Evolutionary conservation across 495 filamentous ascomycete genomes (phyloP).

Genomic region (Sphaerosporella brunnea): DNA sequence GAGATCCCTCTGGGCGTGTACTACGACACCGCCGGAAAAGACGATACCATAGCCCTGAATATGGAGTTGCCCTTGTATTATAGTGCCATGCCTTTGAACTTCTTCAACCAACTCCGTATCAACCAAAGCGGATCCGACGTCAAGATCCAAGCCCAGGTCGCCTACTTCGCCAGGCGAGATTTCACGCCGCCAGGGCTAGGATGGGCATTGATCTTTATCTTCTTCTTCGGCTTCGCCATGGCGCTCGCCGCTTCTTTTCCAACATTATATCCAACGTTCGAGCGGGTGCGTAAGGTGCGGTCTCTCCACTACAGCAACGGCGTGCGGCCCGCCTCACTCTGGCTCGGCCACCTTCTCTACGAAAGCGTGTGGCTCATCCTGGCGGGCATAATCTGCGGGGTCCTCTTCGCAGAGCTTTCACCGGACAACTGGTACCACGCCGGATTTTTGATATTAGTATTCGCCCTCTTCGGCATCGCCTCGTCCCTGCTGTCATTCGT

Average conservation of each 20-base stretch:
- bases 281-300: conserved; percentile 59
- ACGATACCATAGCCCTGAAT: conserved; percentile 30
- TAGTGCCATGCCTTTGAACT: conserved; percentile 43
- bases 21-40: conserved; percentile 25
- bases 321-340: conserved; percentile 50
- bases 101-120: too few relatives aligned
- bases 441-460: conserved; percentile 57
- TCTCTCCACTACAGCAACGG: conserved; percentile 78
- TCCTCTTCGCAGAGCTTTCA: conserved; percentile 43
- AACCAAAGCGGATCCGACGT: too few relatives aligned
- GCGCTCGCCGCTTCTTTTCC: conserved; percentile 70
- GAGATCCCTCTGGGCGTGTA: neutral
- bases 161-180: conserved; percentile 36
- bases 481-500: conserved; percentile 54
- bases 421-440: conserved; percentile 46
- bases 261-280: conserved; percentile 64
- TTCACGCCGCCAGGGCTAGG: conserved; percentile 42
- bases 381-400: conserved; percentile 39
- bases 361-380: conserved; percentile 54
- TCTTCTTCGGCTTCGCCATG: conserved; percentile 62
- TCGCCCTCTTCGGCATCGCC: conserved; percentile 56
- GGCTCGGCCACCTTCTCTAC: conserved; percentile 60
- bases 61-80: conserved; percentile 52
- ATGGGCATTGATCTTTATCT: conserved; percentile 56
- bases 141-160: too few relatives aligned